Evolutionary conservation across 2,329 filamentous ascomycete species (phyloP).

Genomic region (Fonsecaea multimorphosa): DNA sequence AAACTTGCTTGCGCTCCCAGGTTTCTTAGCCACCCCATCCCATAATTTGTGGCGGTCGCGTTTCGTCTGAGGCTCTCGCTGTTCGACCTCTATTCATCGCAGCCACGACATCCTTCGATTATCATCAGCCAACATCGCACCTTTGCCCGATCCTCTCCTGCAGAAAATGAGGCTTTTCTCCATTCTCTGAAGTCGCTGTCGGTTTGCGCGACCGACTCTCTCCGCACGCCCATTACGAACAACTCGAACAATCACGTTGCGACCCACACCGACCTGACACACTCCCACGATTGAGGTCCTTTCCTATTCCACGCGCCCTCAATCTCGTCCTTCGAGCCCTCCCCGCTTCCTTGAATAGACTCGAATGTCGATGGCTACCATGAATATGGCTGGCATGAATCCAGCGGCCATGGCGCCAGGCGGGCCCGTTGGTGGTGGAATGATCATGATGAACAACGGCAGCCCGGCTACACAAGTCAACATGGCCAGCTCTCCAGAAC

Average conservation of each 20-base stretch:
- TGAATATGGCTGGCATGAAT: conserved; percentile 64
- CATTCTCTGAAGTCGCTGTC: conserved; percentile 35
- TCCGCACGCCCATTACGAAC: conserved; percentile 29
- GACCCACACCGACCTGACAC: conserved; percentile 30
- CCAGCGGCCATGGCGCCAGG: conserved; percentile 52
- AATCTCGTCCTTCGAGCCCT: not conserved
- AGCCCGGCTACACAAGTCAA: conserved; percentile 51
- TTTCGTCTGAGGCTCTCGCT: conserved; percentile 30
- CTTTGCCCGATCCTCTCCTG: conserved; percentile 9
- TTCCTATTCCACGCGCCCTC: conserved; percentile 16
- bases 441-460: conserved; percentile 61
- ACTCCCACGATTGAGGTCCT: conserved; percentile 18
- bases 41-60: conserved; percentile 37
- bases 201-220: conserved; percentile 38
- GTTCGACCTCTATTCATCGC: conserved; percentile 21
- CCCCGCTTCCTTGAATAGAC: conserved; percentile 4
- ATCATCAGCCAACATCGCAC: not conserved
- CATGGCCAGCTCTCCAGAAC: conserved; percentile 41
- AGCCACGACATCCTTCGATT: conserved; percentile 9
- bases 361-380: conserved; percentile 42
- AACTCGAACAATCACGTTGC: conserved; percentile 19
- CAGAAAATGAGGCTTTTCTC: conserved; percentile 32
- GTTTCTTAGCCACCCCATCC: conserved; percentile 22
- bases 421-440: conserved; percentile 60
- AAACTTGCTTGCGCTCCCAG: conserved; percentile 25